Evolutionary conservation across 805 yeast species (phyloP), one percentile per base, ranked within the genome.

Genomic region (Yarrowia sp.): DNA sequence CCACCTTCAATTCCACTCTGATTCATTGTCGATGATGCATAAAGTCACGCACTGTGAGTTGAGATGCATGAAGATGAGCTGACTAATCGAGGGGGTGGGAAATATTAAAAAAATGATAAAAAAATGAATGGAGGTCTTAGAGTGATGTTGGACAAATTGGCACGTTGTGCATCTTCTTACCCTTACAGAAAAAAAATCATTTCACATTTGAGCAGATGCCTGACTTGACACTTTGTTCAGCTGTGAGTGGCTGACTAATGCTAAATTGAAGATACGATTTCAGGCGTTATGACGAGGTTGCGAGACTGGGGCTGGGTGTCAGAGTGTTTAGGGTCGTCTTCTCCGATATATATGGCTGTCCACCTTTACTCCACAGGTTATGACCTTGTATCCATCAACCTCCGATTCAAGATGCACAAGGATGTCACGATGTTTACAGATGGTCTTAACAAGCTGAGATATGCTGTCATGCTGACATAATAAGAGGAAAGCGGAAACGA

Each of bases 1-100:
- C 48, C 67, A 63, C 67, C 56, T 48, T 63, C 67, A 63, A 63
- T 63, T 63, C 67, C 67, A 49, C 67, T 63, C 12, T 63, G 67
- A 26, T 63, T 63, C 67, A 63, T 63, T 53, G 56, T 48, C 48
- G 67, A 38, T 59, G 65, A 42, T 59, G 65, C 65, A 59, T 59
- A 59, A 59, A 59, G 63, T 56, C 63, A 56, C 63, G 63, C 63
- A 56, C 19, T 38, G 11, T 26, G 26, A 8, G 61, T 26, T 56
- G 49, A 11, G n/a, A 11, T 55, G 36, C 32, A 19, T 19, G n/a
- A 7, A 8, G 19, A 22, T 53, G 45, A 26, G 38, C 32, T 53
- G 45, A 52, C n/a, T 12, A 14, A 52, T 4, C 40, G 40, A 2
- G 7, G 32, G 32, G 32, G 0, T 26, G 32, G 5, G 32, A 26